phyloP scores from a whole-genome alignment of 331 rosid genomes.

The Cydonia oblonga region DNA sequence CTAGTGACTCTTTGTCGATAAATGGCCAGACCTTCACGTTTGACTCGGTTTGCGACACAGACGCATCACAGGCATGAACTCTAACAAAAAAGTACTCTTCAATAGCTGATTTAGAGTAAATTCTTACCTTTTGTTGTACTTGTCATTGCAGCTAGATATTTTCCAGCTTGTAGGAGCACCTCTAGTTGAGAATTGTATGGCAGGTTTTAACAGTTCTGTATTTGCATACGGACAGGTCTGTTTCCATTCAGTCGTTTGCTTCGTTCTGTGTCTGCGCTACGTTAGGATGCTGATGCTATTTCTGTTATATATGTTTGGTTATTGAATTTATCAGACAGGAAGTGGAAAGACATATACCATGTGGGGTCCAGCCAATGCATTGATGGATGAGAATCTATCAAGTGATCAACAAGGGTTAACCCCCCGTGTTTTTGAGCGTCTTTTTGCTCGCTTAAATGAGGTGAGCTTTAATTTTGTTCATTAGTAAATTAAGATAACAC shows the following conservation, averaged over 20 bases:
- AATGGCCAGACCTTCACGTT: conserved; percentile 86
- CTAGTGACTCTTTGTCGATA: conserved; percentile 56
- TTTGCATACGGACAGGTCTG: conserved; percentile 97
- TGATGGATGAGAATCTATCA: conserved; percentile 44
- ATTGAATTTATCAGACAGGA: conserved; percentile 56
- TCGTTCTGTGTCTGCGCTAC: not conserved
- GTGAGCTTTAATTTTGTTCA: conserved; percentile 32
- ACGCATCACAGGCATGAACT: conserved; percentile 71
- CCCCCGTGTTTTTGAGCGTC: conserved; percentile 77
- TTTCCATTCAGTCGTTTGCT: not conserved
- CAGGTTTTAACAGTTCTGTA: conserved; percentile 95
- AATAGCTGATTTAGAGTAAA: conserved; percentile 4
- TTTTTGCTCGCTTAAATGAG: conserved; percentile 78
- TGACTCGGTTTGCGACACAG: conserved; percentile 81
- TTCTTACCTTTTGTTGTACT: not conserved
- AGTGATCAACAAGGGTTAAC: conserved; percentile 82
- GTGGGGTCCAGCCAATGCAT: conserved; percentile 98
- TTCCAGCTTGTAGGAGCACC: conserved; percentile 89
- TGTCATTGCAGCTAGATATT: conserved; percentile 63
- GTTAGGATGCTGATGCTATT: not conserved
- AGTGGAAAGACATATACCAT: conserved; percentile 97
- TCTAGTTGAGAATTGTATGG: conserved; percentile 87
- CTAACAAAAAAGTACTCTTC: conserved; percentile 2
- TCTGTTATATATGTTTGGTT: not conserved
- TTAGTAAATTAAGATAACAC: no score